Base-by-base conservation (phyloP, 306 rosid genomes). In the Senna siamea region DNA sequence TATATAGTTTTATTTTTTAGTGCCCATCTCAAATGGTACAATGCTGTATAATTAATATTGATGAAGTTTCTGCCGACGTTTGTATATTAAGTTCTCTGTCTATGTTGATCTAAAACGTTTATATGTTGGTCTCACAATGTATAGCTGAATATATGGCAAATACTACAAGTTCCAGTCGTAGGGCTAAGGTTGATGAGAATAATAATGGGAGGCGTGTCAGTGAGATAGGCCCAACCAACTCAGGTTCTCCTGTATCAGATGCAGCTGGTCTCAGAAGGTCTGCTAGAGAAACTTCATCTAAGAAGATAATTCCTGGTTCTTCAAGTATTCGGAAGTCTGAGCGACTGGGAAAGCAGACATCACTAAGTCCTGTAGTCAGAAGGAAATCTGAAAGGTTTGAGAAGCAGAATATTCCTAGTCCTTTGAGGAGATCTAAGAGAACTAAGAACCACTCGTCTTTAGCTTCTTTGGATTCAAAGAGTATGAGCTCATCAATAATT, bases 351-450 rank as follows among this genome's bases (percentile, higher is more conserved):
- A 87, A 78, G 84, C 43, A 32, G 20, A 9, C 63, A 11, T 83
- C 83, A 38, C 55, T 35, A 6, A 37, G 77, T 41, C 67, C 77
- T 6, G 72, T 55, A 1, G 73, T 60, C 15, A 47, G 65, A 23
- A 56, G 68, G 69, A 85, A 82, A 73, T 80, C 81, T 26, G 76
- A 62, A 70, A 79, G 72, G 47, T 26, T 50, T 80, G 86, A 74
- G 75, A 78, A 78, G 19, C 78, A 76, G 75, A 59, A 26, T 55
- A 74, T 41, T 10, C 79, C 76, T 0, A 87, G 83, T 74, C 84
- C 88, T 30, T 66, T 89, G 67, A 78, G 97, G 85, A 86, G 93
- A 85, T 91, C 98, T 4, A 83, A 79, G 70, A 84, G 94, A 77
- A 20, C 66, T 55, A 75, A 76, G 74, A 66, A 66, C 9, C 23